Evolutionary conservation across 2,329 filamentous ascomycete genomes (phyloP), one percentile per base, ranked within the genome.

Genomic region (Pestalotiopsis sp.): DNA sequence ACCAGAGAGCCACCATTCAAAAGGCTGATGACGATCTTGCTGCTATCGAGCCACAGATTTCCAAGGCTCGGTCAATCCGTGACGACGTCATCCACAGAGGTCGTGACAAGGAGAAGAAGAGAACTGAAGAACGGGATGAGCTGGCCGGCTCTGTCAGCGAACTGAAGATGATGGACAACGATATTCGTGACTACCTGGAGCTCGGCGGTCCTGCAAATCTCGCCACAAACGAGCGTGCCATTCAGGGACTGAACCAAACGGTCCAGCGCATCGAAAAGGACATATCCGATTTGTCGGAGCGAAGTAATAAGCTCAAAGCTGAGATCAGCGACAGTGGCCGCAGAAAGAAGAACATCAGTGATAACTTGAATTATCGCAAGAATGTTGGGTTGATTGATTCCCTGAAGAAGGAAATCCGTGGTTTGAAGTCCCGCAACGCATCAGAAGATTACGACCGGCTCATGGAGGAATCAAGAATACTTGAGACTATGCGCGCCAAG

Each of bases 291-390:
- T 83, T 96, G 66, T 91, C 90, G 2, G 84, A 87, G 27, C 88
- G 92, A 67, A 90, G 93, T 70, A 96, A 97, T 80, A 90, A 91
- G 73, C 86, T 97, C 65, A 92, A 92, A 72, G 88, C 92, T 63
- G 91, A 94, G 66, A 87, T 95, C 65, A 89, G 90, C 74, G 93
- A 94, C 75, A 92, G 93, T 68, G 92, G 95, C 72, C 90, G 91
- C 69, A 95, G 91, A 68, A 95, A 94, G 81, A 92, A 93, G 74
- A 94, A 93, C 72, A 97, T 99, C 73, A 86, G 86, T 25, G 94
- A 98, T 78, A 99, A 99, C 75, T 83, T 98, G 65, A 91, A 91
- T 71, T 97, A 94, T 78, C 92, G 96, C 69, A 91, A 92, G 77
- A 91, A 93, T 70, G 85, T 90, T 68, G 87, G 90, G 67, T 86